A percentile compares a stretch with the other conserved stretches of the same genome.
Evolutionary conservation across 306 rosid genomes (phyloP).

Genomic region (Dalbergia cultrata): DNA sequence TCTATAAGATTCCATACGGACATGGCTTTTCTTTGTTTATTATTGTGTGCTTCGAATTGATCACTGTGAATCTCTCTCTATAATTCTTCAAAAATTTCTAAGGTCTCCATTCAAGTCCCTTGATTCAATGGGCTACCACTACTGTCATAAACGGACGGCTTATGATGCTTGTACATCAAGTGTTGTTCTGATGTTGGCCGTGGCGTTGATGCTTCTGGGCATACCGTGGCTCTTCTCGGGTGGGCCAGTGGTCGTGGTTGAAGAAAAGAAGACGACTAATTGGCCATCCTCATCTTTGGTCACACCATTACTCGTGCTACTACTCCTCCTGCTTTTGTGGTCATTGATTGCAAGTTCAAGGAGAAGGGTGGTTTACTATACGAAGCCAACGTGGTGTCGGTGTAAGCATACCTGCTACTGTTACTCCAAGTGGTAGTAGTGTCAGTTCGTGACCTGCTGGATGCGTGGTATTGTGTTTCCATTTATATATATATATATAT

Average conservation of each 20-base stretch:
- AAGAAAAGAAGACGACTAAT: conserved; percentile 47
- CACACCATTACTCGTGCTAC: conserved; percentile 46
- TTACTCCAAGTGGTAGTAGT: conserved; percentile 15
- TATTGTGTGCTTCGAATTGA: not conserved
- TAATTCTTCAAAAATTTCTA: not conserved
- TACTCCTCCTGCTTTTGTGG: conserved; percentile 56
- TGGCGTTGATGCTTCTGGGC: conserved; percentile 50
- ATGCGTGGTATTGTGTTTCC: too few relatives aligned
- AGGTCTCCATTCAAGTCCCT: not conserved
- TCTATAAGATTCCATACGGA: not conserved
- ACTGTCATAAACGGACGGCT: not conserved
- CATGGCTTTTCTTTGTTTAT: too few relatives aligned
- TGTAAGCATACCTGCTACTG: conserved; percentile 55
- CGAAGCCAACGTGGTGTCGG: conserved; percentile 35
- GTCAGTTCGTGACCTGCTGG: conserved; percentile 38
- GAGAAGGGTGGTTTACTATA: not conserved
- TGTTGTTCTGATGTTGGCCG: conserved; percentile 56
- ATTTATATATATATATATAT: too few relatives aligned
- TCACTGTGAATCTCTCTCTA: not conserved
- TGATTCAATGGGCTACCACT: conserved; percentile 53
- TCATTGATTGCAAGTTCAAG: conserved; percentile 39
- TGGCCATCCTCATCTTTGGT: conserved; percentile 44
- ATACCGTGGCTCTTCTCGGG: conserved; percentile 51
- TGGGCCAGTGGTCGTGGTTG: conserved; percentile 28
- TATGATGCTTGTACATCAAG: conserved; percentile 28